Evolutionary conservation across 371 early-diverging fungal species (phyloP), one percentile per base, ranked within the genome.

Genomic region (Gilbertella persicaria): DNA sequence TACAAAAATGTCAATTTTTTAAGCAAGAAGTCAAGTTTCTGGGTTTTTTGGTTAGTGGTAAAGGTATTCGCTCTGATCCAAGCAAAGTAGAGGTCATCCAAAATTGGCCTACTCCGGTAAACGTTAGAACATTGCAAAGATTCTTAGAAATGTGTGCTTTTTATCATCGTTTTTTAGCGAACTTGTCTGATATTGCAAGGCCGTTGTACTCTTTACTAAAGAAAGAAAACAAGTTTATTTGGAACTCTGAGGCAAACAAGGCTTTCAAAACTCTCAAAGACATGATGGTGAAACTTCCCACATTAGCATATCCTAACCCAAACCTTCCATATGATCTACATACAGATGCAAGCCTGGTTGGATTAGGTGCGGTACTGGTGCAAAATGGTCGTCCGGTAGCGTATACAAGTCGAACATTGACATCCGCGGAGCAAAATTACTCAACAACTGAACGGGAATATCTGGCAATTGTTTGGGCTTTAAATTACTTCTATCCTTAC

Each of bases 1-100:
- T 55, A 3, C 44, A 62, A 5, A 88, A 88, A 53, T 85, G 83
- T 45, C 20, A 58, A 16, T 80, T 82, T 50, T 39, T 48, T 36
- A 1, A n/a, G 0, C 5, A 23, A 7, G 53, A 64, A 17, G 50
- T 83, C 10, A 49, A 58, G 6, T 83, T 55, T 55, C 58, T 80
- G 1, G 80, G 83, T 10, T 65, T 68, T 50, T 21, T 66, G 2
- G 46, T 81, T 12, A 54, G 53, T 30, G 47, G 13, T n/a, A 20
- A 55, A 6, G 79, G 75, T 0, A 44, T 79, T 2, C 0, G 46
- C 0, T 49, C 59, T 2, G 65, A 69, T 36, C 64, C 68, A 6
- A 45, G 23, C 13, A 64, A 69, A 44, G 54, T 75, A 0, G 23
- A 60, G 10, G 59, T 64, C 0, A 43, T 83, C 8, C 17, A 29